Conservation (phyloP, 1,284 basidiomycete genomes). For the Rhodofomes roseus region DNA sequence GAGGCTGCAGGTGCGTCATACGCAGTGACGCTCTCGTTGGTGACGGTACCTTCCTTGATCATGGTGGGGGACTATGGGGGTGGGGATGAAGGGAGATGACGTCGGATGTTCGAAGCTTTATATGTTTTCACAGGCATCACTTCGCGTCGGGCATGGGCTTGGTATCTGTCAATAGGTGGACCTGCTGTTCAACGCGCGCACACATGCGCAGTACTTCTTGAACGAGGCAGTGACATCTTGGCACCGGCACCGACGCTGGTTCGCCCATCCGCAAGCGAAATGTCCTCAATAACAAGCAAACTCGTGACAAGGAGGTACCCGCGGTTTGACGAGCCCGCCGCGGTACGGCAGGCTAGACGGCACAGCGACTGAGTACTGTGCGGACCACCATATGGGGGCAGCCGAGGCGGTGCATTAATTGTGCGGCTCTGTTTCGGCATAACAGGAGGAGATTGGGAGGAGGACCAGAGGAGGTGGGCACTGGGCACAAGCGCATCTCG, state of each 20-base stretch:
- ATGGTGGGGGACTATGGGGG: background rate
- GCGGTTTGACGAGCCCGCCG: too few relatives aligned
- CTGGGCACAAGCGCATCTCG: too few relatives aligned
- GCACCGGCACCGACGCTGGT: background rate
- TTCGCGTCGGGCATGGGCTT: background rate
- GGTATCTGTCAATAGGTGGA: background rate
- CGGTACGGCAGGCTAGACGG: too few relatives aligned
- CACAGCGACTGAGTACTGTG: too few relatives aligned
- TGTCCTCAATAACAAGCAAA: background rate
- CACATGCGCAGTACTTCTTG: background rate
- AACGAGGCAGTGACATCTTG: background rate
- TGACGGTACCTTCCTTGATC: conserved; percentile 1
- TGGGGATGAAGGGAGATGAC: background rate
- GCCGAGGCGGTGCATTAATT: too few relatives aligned
- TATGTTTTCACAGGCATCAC: background rate
- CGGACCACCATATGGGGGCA: too few relatives aligned
- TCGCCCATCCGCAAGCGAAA: background rate
- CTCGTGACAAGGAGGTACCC: too few relatives aligned
- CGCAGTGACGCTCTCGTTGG: background rate
- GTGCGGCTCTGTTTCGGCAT: too few relatives aligned
- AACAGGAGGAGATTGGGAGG: too few relatives aligned
- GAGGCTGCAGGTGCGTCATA: background rate
- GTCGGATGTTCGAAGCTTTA: background rate
- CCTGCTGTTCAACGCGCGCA: background rate
- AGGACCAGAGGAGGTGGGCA: too few relatives aligned